Evolutionary conservation across 805 yeast genomes (phyloP), one percentile per base, ranked within the genome.

Genomic region (Candida saitoana): DNA sequence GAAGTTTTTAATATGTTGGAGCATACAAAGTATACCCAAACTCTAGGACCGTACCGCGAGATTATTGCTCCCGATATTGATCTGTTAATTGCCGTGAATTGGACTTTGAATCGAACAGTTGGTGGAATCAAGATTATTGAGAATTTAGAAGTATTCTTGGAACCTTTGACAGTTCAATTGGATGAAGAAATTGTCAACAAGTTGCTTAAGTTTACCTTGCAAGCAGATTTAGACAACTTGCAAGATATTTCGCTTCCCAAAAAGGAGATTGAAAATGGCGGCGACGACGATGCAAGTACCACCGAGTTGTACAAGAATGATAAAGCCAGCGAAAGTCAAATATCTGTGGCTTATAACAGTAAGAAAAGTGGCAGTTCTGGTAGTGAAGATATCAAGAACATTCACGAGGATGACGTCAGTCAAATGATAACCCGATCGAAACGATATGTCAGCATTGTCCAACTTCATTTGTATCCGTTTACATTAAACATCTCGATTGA

Each of bases 351-450:
- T 29, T 29, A 11, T 29, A 29, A 29, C 5, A 29, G 32, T 24
- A 24, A 36, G 31, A 36, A 36, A 17, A 36, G 38, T 36, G 38
- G 31, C 5, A 24, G 30, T 15, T 36, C 27, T 11, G 31, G 36
- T 9, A 37, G 47, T 4, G 46, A 46, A 3, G 40, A 36, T 33
- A 58, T 51, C 34, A 24, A 25, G 12, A 20, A 20, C 16, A 15
- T 36, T n/a, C 43, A 54, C 20, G 59, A 61, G 36, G 56, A 55
- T 17, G 58, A 69, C 16, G 53, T 67, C 17, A 59, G 78, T 18
- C 74, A 77, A 48, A 88, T 91, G 96, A 63, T 88, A 4, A 63
- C 70, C 35, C 67, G 97, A 37, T 87, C 97, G 0, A 76, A 86
- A 19, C 78, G 77, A 43, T 87, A 77, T 56, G 70, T 85, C 59